Conservation (phyloP, 768 basidiomycete genomes). For the Mycena filopes region DNA sequence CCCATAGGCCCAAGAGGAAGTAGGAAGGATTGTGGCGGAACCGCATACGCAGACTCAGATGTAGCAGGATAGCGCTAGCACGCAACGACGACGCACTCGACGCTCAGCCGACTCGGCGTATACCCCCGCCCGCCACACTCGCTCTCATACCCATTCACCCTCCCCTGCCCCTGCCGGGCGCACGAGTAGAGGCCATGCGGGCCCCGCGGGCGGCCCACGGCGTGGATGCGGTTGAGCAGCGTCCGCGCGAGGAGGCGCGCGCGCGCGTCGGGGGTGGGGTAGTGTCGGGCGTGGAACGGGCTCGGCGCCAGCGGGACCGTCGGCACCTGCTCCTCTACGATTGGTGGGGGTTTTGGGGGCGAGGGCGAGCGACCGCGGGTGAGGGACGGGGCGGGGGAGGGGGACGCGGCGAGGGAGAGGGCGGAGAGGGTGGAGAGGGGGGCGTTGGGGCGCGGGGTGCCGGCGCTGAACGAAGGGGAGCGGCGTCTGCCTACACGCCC, state of each 20-base stretch:
- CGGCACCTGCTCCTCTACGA: not conserved
- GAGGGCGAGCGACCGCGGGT: not conserved
- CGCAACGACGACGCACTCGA: constrained; percentile 15
- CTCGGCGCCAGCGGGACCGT: constrained; percentile 13
- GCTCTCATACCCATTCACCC: constrained; percentile 21
- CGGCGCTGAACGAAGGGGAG: constrained; percentile 32
- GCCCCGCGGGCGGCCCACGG: constrained; percentile 32
- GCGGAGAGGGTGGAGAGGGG: constrained; percentile 1
- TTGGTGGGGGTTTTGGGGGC: not conserved
- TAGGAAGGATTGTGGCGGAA: no score
- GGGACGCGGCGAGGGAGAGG: not conserved
- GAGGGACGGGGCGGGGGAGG: no score
- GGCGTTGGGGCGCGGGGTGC: constrained; percentile 10
- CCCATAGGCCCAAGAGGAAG: no score
- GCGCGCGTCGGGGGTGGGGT: constrained; percentile 33
- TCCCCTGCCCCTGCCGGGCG: not conserved
- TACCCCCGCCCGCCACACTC: constrained; percentile 24
- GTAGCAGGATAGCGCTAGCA: constrained; percentile 1
- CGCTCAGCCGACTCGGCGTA: constrained; percentile 29
- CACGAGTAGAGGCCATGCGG: not conserved
- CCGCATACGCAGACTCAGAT: no score
- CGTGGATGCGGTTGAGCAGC: constrained; percentile 31
- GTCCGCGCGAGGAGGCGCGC: constrained; percentile 33
- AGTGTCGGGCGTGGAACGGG: constrained; percentile 34
- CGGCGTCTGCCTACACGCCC: constrained; percentile 15